Evolutionary conservation across 495 filamentous ascomycete species (phyloP).

Genomic region (Aspergillus carlsbadensis): DNA sequence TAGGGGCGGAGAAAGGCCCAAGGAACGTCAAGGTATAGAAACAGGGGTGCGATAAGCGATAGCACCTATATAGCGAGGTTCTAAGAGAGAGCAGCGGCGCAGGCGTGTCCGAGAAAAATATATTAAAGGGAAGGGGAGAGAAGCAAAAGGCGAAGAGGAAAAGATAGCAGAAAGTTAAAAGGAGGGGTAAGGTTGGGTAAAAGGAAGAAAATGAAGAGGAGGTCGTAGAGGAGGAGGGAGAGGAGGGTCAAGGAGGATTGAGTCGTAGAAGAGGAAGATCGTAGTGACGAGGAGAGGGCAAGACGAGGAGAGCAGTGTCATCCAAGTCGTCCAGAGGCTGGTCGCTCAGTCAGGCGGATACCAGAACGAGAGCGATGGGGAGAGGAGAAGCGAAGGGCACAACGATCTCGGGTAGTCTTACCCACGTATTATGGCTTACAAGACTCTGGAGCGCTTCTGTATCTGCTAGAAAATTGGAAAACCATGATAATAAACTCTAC

Average conservation of each 20-base stretch:
- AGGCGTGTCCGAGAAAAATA: background rate
- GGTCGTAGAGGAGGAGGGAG: slow-evolving; percentile 20
- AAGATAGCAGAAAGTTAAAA: slow-evolving; percentile 11
- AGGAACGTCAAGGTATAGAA: slow-evolving; percentile 20
- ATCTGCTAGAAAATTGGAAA: background rate
- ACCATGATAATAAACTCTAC: background rate
- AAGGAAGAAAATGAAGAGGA: slow-evolving; percentile 5
- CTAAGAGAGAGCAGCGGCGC: slow-evolving; percentile 4
- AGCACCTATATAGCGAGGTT: slow-evolving; percentile 10
- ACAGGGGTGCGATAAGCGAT: slow-evolving; percentile 8
- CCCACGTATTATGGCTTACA: background rate
- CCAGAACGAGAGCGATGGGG: background rate
- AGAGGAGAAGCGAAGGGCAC: background rate
- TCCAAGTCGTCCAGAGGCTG: background rate
- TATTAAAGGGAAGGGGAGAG: slow-evolving; percentile 10
- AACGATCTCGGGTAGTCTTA: background rate
- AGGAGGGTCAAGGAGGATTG: slow-evolving; percentile 12
- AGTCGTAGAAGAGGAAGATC: slow-evolving; percentile 9
- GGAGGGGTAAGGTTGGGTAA: slow-evolving; percentile 23
- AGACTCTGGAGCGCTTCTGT: background rate
- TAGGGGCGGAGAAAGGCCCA: slow-evolving; percentile 5
- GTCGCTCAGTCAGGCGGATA: background rate
- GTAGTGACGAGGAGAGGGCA: slow-evolving; percentile 12
- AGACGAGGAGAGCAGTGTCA: slow-evolving; percentile 19
- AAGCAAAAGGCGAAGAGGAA: slow-evolving; percentile 2